These are phyloP conservation scores for Prunus armeniaca DNA, from an alignment of 306 rosid species.

Conservation along the genomic window DNA sequence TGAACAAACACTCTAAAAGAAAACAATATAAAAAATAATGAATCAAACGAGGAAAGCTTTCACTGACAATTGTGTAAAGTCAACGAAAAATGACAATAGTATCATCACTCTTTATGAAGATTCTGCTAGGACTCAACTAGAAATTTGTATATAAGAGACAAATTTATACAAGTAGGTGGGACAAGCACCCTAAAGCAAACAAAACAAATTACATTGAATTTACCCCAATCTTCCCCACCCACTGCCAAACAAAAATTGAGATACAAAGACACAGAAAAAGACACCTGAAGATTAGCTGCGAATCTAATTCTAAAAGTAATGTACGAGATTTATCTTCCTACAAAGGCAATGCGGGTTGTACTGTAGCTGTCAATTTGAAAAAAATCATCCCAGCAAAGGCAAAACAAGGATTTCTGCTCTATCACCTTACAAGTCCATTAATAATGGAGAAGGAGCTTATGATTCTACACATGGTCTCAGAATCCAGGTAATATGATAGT, in stretches of 20 bases:
- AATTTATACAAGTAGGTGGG: background rate
- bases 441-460: background rate
- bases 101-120: background rate
- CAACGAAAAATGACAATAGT: background rate
- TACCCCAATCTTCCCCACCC: background rate
- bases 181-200: background rate
- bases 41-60: conserved; percentile 3
- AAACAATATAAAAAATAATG: background rate
- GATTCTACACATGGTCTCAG: background rate
- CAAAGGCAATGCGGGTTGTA: background rate
- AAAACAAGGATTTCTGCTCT: background rate
- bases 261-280: background rate
- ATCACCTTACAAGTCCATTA: background rate
- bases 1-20: conserved; percentile 71
- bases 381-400: background rate
- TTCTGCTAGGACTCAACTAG: background rate
- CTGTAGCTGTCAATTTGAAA: background rate
- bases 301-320: background rate
- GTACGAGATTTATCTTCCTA: background rate
- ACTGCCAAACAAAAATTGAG: no score
- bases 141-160: background rate
- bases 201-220: no score
- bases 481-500: background rate
- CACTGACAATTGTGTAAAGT: background rate
- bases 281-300: background rate